A percentile compares a stretch with the other conserved stretches of the same genome.
Evolutionary conservation across 78 protist species (phyloP).

Genomic region (Dictyostelium purpureum): DNA sequence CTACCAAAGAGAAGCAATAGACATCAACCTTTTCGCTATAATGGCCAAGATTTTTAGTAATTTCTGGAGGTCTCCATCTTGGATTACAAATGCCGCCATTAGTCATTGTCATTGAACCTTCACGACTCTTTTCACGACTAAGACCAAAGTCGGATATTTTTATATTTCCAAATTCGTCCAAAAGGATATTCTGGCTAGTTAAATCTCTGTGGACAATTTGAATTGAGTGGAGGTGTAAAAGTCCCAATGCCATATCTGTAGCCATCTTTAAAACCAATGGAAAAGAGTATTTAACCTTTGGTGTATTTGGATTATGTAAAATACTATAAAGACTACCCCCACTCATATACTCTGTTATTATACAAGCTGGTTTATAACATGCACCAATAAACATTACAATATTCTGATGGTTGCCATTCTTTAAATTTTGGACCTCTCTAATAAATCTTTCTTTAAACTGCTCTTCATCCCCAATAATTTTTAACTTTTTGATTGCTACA

Average conservation of each 20-base stretch:
- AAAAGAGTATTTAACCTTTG: slow-evolving; percentile 12
- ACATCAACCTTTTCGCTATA: slow-evolving; percentile 62
- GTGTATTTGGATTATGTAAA: slow-evolving; percentile 39
- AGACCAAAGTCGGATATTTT: slow-evolving; percentile 62
- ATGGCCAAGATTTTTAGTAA: slow-evolving; percentile 57
- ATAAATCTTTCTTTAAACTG: slow-evolving; percentile 63
- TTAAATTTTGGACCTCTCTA: slow-evolving; percentile 59
- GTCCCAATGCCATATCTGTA: slow-evolving; percentile 57
- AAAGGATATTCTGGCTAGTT: slow-evolving; percentile 55
- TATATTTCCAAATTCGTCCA: slow-evolving; percentile 64
- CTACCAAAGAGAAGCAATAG: slow-evolving; percentile 63
- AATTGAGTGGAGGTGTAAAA: slow-evolving; percentile 35
- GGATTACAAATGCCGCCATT: slow-evolving; percentile 77
- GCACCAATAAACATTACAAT: slow-evolving; percentile 79
- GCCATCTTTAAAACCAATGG: slow-evolving; percentile 72
- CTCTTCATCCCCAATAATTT: slow-evolving; percentile 63
- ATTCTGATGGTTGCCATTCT: slow-evolving; percentile 46
- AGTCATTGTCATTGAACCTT: slow-evolving; percentile 70
- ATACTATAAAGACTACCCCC: slow-evolving; percentile 68
- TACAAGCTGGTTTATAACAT: slow-evolving; percentile 75
- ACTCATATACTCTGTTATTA: slow-evolving; percentile 42
- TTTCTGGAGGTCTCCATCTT: slow-evolving; percentile 75
- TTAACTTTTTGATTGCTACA: slow-evolving; percentile 69
- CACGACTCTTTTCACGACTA: slow-evolving; percentile 43
- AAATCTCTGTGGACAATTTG: slow-evolving; percentile 67